Percentiles rank a stretch among this genome's conserved stretches.
Evolutionary conservation across 306 rosid species (phyloP).

Genomic region (Aeschynomene evenia): DNA sequence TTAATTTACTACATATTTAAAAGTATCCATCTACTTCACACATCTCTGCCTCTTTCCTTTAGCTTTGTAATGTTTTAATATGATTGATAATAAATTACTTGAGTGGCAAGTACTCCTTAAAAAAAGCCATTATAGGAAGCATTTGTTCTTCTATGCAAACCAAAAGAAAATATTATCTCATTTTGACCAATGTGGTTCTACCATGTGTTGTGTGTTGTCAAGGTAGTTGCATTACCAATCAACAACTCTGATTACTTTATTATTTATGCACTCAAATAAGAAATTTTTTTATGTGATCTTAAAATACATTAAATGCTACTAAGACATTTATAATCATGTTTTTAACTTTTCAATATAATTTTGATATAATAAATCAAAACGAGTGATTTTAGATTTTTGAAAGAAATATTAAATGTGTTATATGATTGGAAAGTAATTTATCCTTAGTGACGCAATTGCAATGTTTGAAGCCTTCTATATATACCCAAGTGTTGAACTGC

Average conservation of each 20-base stretch:
- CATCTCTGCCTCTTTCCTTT: slow-evolving; percentile 20
- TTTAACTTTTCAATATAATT: too few relatives aligned
- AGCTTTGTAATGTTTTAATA: not conserved
- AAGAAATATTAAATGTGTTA: too few relatives aligned
- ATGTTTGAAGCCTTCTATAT: not conserved
- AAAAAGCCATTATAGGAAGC: slow-evolving; percentile 8
- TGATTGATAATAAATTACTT: slow-evolving; percentile 9
- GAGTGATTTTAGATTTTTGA: too few relatives aligned
- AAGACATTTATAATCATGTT: too few relatives aligned
- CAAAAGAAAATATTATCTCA: slow-evolving; percentile 31
- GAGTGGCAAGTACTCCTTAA: slow-evolving; percentile 25
- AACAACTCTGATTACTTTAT: slow-evolving; percentile 17
- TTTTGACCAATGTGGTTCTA: slow-evolving; percentile 14
- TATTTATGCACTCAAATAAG: not conserved
- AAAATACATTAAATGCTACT: too few relatives aligned
- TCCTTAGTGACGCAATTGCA: not conserved
- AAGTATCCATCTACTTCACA: slow-evolving; percentile 30
- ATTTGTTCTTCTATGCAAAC: not conserved
- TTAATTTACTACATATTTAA: slow-evolving; percentile 31
- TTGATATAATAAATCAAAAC: too few relatives aligned
- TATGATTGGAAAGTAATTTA: too few relatives aligned
- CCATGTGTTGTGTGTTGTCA: slow-evolving; percentile 21
- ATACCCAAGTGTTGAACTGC: not conserved
- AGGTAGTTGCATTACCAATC: slow-evolving; percentile 7
- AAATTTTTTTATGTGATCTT: too few relatives aligned